Percentiles rank a stretch among this genome's conserved stretches.
Evolutionary conservation across 2,329 filamentous ascomycete species (phyloP).

Genomic region (Cyclaneusma minus): DNA sequence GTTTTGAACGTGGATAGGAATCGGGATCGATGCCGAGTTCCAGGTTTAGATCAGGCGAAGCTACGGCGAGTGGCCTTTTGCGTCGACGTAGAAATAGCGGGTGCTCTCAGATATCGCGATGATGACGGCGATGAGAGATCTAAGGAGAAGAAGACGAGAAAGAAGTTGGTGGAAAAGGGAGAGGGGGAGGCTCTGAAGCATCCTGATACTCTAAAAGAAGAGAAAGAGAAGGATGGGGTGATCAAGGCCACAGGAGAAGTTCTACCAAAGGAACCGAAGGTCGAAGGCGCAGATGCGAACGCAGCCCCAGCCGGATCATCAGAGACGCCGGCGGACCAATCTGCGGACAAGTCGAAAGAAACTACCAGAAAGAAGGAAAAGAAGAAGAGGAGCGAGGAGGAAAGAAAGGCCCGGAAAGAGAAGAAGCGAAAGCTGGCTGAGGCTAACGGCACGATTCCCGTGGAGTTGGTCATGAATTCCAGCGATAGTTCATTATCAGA

Average conservation of each 20-base stretch:
- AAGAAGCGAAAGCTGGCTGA: conserved; percentile 73
- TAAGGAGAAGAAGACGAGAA: conserved; percentile 42
- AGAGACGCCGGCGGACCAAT: conserved; percentile 16
- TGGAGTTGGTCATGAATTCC: conserved; percentile 63
- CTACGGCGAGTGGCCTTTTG: conserved; percentile 84
- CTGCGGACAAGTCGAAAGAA: conserved; percentile 12
- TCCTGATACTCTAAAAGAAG: conserved; percentile 41
- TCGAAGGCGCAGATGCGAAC: conserved; percentile 14
- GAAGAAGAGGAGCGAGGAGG: conserved; percentile 88
- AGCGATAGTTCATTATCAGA: conserved; percentile 37
- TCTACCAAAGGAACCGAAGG: conserved; percentile 24
- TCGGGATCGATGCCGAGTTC: conserved; percentile 63
- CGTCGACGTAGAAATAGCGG: conserved; percentile 93
- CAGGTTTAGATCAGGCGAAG: conserved; percentile 67
- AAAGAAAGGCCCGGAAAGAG: conserved; percentile 83
- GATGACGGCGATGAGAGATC: conserved; percentile 31
- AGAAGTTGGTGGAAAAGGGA: conserved; percentile 48
- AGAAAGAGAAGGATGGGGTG: conserved; percentile 31
- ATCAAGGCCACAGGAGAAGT: conserved; percentile 26
- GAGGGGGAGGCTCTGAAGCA: conserved; percentile 64
- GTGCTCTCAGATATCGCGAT: conserved; percentile 64
- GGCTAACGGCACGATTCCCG: conserved; percentile 71
- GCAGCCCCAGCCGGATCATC: conserved; percentile 5
- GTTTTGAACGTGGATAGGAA: conserved; percentile 74
- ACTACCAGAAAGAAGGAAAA: conserved; percentile 75